Evolutionary conservation across 2,329 filamentous ascomycete genomes (phyloP), one percentile per base, ranked within the genome.

Genomic region (Trichothecium sympodiale): DNA sequence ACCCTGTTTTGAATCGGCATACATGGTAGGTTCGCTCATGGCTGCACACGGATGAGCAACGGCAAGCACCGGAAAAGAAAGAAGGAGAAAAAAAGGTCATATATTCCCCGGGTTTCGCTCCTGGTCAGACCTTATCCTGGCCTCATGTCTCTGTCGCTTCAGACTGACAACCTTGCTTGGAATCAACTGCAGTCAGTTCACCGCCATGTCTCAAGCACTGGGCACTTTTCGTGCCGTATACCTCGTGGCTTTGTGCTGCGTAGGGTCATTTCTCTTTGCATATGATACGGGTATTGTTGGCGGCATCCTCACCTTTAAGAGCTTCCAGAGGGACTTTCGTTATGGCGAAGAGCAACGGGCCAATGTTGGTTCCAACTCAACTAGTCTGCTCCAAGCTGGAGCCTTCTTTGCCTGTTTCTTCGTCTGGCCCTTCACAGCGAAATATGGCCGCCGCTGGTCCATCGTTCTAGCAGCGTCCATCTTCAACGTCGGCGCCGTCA

Each of bases 261-360:
- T 53, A 15, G 55, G 55, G 10, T 60, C 57, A 2, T 64, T 64
- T 39, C 47, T 63, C 25, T 56, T 54, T 42, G 59, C 58, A 39
- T 64, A 64, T 37, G 60, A 64, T 40, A 64, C 60, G 2, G 61
- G 60, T 13, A 59, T 64, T 27, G 50, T 62, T 13, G 63, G 63
- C 8, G 59, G 60, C 5, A 53, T 63, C 31, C 44, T 63, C 29
- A 58, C 56, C 5, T 49, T 64, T 8, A 34, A 48, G 25, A 55
- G 54, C 16, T 64, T 64, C 43, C 54, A 57, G 26, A 40, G 43
- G 8, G 60, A 62, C 38, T 60, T 64, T 41, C 46, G 53, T 14
- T 54, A 56, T 36, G 50, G 42, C 4, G 42, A 48, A 2, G 42
- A 40, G 6, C 46, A 54, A 30, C 49, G 51, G 31, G 40, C 57